Percentiles rank a stretch among this genome's conserved stretches.
phyloP scores from a whole-genome alignment of 2,329 filamentous ascomycete genomes.

The Fusarium sp. region DNA sequence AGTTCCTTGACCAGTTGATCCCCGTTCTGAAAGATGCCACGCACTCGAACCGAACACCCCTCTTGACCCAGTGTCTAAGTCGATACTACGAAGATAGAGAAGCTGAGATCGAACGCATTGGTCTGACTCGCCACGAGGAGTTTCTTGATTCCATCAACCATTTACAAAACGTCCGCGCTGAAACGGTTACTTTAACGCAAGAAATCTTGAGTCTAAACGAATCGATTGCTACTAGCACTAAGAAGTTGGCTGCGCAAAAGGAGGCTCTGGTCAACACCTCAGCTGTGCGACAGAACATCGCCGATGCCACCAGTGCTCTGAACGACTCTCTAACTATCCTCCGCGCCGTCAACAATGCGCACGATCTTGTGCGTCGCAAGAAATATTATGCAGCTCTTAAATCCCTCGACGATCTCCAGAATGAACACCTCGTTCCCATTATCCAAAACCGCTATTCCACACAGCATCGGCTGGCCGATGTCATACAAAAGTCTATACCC shows the following conservation, averaged over 20 bases:
- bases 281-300: constrained; percentile 92
- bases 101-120: constrained; percentile 91
- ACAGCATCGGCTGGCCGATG: constrained; percentile 92
- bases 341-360: constrained; percentile 91
- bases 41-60: constrained; percentile 76
- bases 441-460: constrained; percentile 87
- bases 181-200: constrained; percentile 86
- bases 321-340: constrained; percentile 93
- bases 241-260: constrained; percentile 94
- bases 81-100: constrained; percentile 90
- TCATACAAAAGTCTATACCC: constrained; percentile 96
- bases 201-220: constrained; percentile 95
- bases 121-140: constrained; percentile 95
- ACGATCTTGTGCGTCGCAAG: constrained; percentile 90
- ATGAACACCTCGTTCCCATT: constrained; percentile 83
- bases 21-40: constrained; percentile 93
- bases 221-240: constrained; percentile 93
- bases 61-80: constrained; percentile 76
- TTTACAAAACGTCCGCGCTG: constrained; percentile 90
- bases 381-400: constrained; percentile 96
- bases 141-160: constrained; percentile 95
- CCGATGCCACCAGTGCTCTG: constrained; percentile 88
- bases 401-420: constrained; percentile 93
- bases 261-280: constrained; percentile 93
- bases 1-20: constrained; percentile 96